Evolutionary conservation across 352 stramenopile genomes (phyloP), one percentile per base, ranked within the genome.

Genomic region (Phytophthora cactorum): DNA sequence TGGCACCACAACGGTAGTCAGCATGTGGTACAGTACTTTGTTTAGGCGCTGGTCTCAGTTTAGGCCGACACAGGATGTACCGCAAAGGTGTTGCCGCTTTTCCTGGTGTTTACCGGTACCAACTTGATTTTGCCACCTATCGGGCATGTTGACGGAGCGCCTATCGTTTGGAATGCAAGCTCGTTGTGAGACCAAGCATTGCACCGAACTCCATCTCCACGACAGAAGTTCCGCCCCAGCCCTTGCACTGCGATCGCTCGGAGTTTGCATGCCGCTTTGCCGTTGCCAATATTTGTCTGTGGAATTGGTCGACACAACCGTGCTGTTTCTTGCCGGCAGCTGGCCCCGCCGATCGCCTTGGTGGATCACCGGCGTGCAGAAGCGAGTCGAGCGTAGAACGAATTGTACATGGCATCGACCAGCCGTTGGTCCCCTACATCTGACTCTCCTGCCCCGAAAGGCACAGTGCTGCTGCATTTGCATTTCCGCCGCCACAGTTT

Each of bases 361-460:
- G 36, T 9, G 41, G 53, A 77, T 77, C 69, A 70, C 64, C 29
- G 54, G 28, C 53, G 68, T 66, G 34, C 69, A 77, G 34, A 74
- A 77, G 59, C 50, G 52, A 74, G 69, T 63, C 63, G n/a, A n/a
- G 49, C 53, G 68, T 68, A 52, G 68, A 41, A 53, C 68, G 47
- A 68, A 72, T 54, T 44, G 61, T 68, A 43, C 56, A 70, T 63
- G 54, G 50, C 44, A 50, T 60, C 62, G 56, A 54, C 46, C 41
- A 55, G 2, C 31, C 47, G 69, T 43, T 58, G 27, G 50, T 62
- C 59, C 65, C 54, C 65, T 77, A 74, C 69, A 71, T 63, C 64
- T 68, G 59, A 67, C 68, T 74, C 64, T 73, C 65, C 22, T 63
- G 38, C 14, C 44, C 49, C 15, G 14, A 52, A 66, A 49, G 28